Evolutionary conservation across 2,329 filamentous ascomycete species (phyloP).

Genomic region (Calonectria fujianensis): DNA sequence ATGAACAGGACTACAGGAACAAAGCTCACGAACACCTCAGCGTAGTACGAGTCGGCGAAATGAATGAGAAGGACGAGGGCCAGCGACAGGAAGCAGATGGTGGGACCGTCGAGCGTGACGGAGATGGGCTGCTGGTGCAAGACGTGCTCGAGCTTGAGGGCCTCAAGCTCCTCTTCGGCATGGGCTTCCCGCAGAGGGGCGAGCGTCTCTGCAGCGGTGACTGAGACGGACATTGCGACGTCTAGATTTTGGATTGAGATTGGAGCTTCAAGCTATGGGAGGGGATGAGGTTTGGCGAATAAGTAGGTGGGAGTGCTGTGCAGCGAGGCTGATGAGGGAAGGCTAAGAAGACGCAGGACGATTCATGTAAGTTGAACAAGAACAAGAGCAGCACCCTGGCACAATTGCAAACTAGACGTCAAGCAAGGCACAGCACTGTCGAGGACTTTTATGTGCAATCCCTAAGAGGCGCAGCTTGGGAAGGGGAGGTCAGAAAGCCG

Average conservation of each 20-base stretch:
- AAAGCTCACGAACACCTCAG: conserved; percentile 70
- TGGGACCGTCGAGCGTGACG: conserved; percentile 71
- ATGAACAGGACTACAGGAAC: conserved; percentile 71
- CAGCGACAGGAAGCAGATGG: conserved; percentile 67
- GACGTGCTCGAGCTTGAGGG: conserved; percentile 47
- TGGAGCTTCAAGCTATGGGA: not conserved
- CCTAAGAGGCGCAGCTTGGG: conserved; percentile 26
- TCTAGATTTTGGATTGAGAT: not conserved
- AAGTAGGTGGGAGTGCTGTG: not conserved
- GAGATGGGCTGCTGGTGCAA: conserved; percentile 69
- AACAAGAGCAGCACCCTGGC: not conserved
- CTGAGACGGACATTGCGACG: conserved; percentile 53
- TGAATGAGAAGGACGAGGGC: conserved; percentile 72
- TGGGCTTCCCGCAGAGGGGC: conserved; percentile 47
- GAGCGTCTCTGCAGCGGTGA: conserved; percentile 55
- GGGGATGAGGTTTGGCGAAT: not conserved
- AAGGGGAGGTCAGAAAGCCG: conserved; percentile 17
- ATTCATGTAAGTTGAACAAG: conserved; percentile 14
- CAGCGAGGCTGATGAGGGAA: not conserved
- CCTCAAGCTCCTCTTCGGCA: conserved; percentile 48
- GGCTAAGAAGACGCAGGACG: not conserved
- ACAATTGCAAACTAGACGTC: conserved; percentile 21
- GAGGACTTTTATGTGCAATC: not conserved
- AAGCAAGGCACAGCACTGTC: conserved; percentile 4
- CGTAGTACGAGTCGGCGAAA: conserved; percentile 67